Evolutionary conservation across 371 early-diverging fungal genomes (phyloP), one percentile per base, ranked within the genome.

Genomic region (Saksenaea oblongispora): DNA sequence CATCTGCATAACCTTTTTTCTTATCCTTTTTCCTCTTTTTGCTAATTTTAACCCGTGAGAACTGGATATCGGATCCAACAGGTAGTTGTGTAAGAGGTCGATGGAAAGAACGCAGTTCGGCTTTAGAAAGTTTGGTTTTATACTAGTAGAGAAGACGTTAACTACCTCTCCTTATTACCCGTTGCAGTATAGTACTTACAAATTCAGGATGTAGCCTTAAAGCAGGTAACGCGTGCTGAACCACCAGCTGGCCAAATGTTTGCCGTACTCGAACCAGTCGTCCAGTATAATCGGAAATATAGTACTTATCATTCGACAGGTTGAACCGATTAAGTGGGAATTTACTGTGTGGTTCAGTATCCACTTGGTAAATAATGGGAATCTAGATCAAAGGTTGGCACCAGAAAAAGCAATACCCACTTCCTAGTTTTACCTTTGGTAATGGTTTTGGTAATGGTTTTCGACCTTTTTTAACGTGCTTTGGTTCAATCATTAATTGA

Each of bases 151-250:
- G n/a, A n/a, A n/a, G n/a, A n/a, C n/a, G n/a, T n/a, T n/a, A n/a
- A n/a, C n/a, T n/a, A n/a, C n/a, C n/a, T n/a, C n/a, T n/a, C n/a
- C n/a, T n/a, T n/a, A n/a, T n/a, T n/a, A n/a, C n/a, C n/a, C n/a
- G n/a, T n/a, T n/a, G n/a, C n/a, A n/a, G n/a, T n/a, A n/a, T 54
- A 13, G 15, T 55, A 69, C 79, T 75, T 77, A 91, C 91, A 60
- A 87, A 90, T 10, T 90, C 91, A 18, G 89, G 88, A 67, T 93
- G 90, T n/a, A 99, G 70, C 65, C 88, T 91, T 44, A 96, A 73
- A 3, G 99, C 97, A 4, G 99, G 98, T 27, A 94, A 69, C 10
- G 98, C 89, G 73, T 99, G 99, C 65, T 95, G 95, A 1, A 97
- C 85, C 3, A 91, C 91, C 54, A 94, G 84, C 63, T 92, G 91